phyloP scores from a whole-genome alignment of 2,329 filamentous ascomycete species.

The Cryphonectria carpinicola region DNA sequence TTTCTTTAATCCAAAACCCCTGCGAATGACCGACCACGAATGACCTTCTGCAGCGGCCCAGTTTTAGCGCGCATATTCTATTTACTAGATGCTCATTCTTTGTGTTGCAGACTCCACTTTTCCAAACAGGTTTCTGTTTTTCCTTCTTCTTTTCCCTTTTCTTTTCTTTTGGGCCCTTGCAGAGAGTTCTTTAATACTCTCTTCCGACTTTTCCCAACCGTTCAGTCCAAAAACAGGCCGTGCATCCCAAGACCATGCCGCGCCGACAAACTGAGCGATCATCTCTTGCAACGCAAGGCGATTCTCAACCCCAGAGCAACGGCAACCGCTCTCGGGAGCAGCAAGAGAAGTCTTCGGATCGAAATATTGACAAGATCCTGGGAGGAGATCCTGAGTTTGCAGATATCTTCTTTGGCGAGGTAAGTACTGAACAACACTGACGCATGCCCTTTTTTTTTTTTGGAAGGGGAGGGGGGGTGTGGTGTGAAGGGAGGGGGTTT shows the following conservation, averaged over 20 bases:
- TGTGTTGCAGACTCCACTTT: neutral
- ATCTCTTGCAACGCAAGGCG: neutral
- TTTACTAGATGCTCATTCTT: neutral
- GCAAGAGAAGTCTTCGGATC: neutral
- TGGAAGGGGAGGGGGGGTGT: too few species aligned
- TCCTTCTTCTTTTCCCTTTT: neutral
- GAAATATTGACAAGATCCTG: neutral
- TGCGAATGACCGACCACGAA: neutral
- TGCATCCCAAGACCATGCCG: slow-evolving; percentile 8
- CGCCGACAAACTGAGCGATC: slow-evolving; percentile 14
- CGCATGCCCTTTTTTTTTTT: neutral
- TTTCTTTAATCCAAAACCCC: neutral
- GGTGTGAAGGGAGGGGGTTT: neutral
- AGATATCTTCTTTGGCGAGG: slow-evolving; percentile 24
- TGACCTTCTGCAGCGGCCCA: neutral
- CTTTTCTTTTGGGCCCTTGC: neutral
- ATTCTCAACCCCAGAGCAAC: neutral
- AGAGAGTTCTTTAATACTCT: neutral
- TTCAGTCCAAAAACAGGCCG: neutral
- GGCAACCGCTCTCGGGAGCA: slow-evolving; percentile 2
- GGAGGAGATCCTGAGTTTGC: slow-evolving; percentile 14
- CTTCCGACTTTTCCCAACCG: neutral
- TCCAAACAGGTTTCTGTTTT: neutral
- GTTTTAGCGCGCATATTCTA: slow-evolving; percentile 1
- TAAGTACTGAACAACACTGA: slow-evolving; percentile 2